Evolutionary conservation across 2,329 filamentous ascomycete species (phyloP).

Genomic region (Epichloe amarillans): DNA sequence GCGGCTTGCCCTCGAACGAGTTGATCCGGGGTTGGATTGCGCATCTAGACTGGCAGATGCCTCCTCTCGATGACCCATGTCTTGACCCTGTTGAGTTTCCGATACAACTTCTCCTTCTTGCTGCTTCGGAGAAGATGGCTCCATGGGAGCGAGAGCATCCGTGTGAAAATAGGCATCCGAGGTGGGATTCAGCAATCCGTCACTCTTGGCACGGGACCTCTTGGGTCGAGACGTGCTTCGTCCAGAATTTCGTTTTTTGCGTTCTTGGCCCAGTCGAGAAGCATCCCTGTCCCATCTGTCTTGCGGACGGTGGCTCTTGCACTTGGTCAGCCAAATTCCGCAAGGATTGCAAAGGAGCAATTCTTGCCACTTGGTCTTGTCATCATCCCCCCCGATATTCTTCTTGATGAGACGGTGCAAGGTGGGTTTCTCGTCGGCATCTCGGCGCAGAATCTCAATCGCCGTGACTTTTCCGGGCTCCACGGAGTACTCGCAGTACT

Average conservation of each 20-base stretch:
- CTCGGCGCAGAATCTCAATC: slow-evolving; percentile 52
- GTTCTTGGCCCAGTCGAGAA: slow-evolving; percentile 36
- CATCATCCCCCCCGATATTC: slow-evolving; percentile 45
- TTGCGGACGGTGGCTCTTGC: slow-evolving; percentile 67
- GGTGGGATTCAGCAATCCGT: slow-evolving; percentile 29
- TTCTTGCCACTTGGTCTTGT: slow-evolving; percentile 55
- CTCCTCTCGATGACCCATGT: not conserved
- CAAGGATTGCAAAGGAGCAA: slow-evolving; percentile 87
- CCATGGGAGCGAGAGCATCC: slow-evolving; percentile 36
- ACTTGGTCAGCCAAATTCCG: slow-evolving; percentile 88
- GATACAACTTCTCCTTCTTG: slow-evolving; percentile 8
- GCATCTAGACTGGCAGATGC: slow-evolving; percentile 6
- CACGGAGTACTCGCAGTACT: slow-evolving; percentile 57
- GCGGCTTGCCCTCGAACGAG: slow-evolving; percentile 40
- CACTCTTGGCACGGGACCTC: slow-evolving; percentile 36
- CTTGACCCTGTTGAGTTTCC: slow-evolving; percentile 6
- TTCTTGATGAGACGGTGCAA: slow-evolving; percentile 72
- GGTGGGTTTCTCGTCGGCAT: slow-evolving; percentile 47
- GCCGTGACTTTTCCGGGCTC: slow-evolving; percentile 62
- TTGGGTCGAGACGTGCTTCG: slow-evolving; percentile 29
- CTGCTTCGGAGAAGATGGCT: slow-evolving; percentile 23
- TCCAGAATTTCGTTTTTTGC: slow-evolving; percentile 31
- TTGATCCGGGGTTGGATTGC: slow-evolving; percentile 26
- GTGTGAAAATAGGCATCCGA: slow-evolving; percentile 43
- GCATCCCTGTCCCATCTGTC: slow-evolving; percentile 67